Base-by-base conservation (phyloP, 192 early-diverging fungal genomes). In the Geosiphon pyriformis region DNA sequence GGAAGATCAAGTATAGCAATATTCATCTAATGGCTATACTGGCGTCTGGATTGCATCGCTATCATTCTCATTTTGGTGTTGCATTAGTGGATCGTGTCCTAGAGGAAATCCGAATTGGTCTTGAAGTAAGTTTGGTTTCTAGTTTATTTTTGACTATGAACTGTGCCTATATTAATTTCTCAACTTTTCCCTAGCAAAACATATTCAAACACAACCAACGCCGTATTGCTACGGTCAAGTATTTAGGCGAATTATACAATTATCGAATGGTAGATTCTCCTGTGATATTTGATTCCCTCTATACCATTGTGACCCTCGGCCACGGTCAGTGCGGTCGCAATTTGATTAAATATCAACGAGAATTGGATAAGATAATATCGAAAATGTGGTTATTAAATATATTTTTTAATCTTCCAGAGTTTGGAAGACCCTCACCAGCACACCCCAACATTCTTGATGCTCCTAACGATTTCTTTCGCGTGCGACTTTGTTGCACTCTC, bases 201-300 rank as follows among this genome's bases (percentile, higher is more conserved):
- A 78, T 93, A 42, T 99, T 94, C 73, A 87, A 89, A 51, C 89
- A 92, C 64, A 99, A 96, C 69, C 96, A 96, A 77, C 83, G 86
- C 59, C 82, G 97, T 26, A 85, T 98, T 46, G 82, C 92, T 0
- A 79, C 80, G 8, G 85, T 81, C 1, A 87, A 88, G 56, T 99
- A 91, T 68, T 75, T 99, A 4, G 94, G 94, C 47, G 94, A 98
- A 69, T 77, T 99, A 42, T 94, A 94, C 71, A 88, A 91, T 59
- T 94, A 90, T 72, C 81, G 88, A n/a, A 78, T 96, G 80, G 77
- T 98, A 11, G 90, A 93, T 49, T 82, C 86, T 3, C 73, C 78
- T 0, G 70, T 91, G 1, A 81, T 98, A 20, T 88, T 98, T 74
- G 92, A 90, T 63, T 87, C 90, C 2, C 77, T 99, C 42, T 95